Conservation (phyloP, 2,329 filamentous ascomycete species). For the Epichloe gansuensis region DNA sequence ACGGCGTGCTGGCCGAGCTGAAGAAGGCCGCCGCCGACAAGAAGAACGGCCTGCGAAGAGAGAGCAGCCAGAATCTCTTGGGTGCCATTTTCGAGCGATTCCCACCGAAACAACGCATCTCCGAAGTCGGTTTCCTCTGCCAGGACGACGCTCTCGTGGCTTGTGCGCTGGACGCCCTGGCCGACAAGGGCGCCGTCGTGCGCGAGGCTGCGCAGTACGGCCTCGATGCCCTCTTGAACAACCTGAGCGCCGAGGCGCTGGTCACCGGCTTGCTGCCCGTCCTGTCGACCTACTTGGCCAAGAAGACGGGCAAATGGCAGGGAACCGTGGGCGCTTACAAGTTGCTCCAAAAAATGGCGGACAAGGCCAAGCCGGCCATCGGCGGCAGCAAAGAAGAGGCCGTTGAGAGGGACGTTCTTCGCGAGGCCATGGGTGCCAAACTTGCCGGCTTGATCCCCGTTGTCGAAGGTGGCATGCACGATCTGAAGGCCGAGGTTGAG, state of each 20-base stretch:
- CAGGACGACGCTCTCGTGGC: conserved; percentile 63
- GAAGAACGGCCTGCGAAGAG: conserved; percentile 74
- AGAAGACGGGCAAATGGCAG: conserved; percentile 91
- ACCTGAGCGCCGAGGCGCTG: conserved; percentile 69
- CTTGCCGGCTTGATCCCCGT: conserved; percentile 80
- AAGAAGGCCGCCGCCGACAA: conserved; percentile 78
- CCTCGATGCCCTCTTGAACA: conserved; percentile 72
- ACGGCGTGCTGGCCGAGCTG: conserved; percentile 41
- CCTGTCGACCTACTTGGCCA: conserved; percentile 62
- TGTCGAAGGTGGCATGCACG: conserved; percentile 89
- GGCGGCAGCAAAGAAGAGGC: conserved; percentile 72
- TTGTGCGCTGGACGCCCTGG: conserved; percentile 67
- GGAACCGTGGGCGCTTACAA: conserved; percentile 78
- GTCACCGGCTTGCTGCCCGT: conserved; percentile 71
- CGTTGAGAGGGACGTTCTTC: conserved; percentile 73
- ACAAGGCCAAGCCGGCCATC: conserved; percentile 78
- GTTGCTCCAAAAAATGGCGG: conserved; percentile 82
- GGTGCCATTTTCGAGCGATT: conserved; percentile 90
- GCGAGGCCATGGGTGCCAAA: conserved; percentile 80
- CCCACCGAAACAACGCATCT: conserved; percentile 60
- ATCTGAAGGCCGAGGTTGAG: conserved; percentile 76
- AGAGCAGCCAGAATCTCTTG: conserved; percentile 88
- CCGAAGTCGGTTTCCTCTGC: conserved; percentile 71
- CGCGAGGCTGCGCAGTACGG: conserved; percentile 90
- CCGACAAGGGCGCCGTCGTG: conserved; percentile 82